These are phyloP conservation scores for Lichtheimia corymbifera DNA, from an alignment of 371 early-diverging fungal species.

Conservation along the genomic window DNA sequence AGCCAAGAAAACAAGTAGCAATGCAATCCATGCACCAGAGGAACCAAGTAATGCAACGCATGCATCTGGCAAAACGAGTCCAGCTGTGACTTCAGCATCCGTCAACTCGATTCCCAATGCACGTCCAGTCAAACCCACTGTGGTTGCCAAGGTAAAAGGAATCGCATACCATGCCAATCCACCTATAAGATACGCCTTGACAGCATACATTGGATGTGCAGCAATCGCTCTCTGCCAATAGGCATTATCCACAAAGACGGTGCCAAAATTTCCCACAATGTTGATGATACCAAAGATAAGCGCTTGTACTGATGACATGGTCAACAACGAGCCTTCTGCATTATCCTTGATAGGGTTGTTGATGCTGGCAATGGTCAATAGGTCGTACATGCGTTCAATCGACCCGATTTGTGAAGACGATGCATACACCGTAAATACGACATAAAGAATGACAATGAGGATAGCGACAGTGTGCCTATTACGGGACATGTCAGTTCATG, in stretches of 20 bases:
- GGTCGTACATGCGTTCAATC: slow-evolving; percentile 65
- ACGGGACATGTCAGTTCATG: neutral
- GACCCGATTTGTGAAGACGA: slow-evolving; percentile 63
- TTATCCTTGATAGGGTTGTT: slow-evolving; percentile 59
- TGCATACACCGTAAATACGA: slow-evolving; percentile 66
- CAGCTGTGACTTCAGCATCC: slow-evolving; percentile 56
- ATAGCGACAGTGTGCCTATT: slow-evolving; percentile 65
- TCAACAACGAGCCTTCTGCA: slow-evolving; percentile 62
- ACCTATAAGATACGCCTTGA: slow-evolving; percentile 69
- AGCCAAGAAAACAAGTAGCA: slow-evolving; percentile 72
- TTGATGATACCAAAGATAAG: slow-evolving; percentile 73
- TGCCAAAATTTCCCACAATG: slow-evolving; percentile 74
- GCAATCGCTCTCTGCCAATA: slow-evolving; percentile 78
- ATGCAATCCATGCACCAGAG: slow-evolving; percentile 62
- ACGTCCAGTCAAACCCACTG: slow-evolving; percentile 67
- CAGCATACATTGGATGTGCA: slow-evolving; percentile 64
- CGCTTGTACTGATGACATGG: slow-evolving; percentile 66
- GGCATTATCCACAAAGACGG: slow-evolving; percentile 73
- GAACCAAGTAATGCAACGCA: slow-evolving; percentile 62
- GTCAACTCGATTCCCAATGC: slow-evolving; percentile 60
- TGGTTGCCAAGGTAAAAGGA: slow-evolving; percentile 71
- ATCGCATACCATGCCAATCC: slow-evolving; percentile 75
- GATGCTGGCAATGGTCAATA: slow-evolving; percentile 49
- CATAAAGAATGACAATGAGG: slow-evolving; percentile 64
- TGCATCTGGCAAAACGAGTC: slow-evolving; percentile 65